Evolutionary conservation across 1,284 basidiomycete species (phyloP).

Genomic region (Ceratorhiza oryzae-sativae): DNA sequence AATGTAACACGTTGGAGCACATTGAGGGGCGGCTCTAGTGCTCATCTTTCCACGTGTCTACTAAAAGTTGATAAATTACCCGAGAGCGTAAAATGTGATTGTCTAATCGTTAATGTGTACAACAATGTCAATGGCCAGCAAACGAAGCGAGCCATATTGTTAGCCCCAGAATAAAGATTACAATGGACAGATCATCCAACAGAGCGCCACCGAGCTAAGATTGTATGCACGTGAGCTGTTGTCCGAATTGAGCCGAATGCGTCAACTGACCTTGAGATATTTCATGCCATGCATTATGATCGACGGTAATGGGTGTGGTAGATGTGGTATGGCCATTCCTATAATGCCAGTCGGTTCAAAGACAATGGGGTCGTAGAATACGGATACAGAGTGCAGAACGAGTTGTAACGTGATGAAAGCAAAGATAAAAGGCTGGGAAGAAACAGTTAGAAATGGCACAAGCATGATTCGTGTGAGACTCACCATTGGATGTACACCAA

Average conservation of each 20-base stretch:
- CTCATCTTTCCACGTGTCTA: neutral
- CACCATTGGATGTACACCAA: conserved; percentile 65
- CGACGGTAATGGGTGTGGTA: conserved; percentile 69
- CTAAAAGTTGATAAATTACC: neutral
- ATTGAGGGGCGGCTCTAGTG: too few relatives aligned
- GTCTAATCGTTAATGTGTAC: conserved; percentile 20
- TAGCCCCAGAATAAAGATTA: conserved; percentile 35
- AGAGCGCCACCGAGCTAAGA: conserved; percentile 24
- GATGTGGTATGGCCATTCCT: conserved; percentile 48
- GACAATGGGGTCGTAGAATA: conserved; percentile 69
- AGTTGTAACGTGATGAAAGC: conserved; percentile 74
- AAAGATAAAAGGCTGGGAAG: conserved; percentile 76
- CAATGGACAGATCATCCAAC: conserved; percentile 31
- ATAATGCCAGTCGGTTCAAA: conserved; percentile 3
- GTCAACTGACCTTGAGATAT: conserved; percentile 65
- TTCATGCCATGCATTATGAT: conserved; percentile 66
- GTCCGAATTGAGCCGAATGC: neutral
- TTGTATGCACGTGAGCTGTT: neutral
- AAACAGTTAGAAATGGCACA: neutral
- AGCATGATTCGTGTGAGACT: conserved; percentile 45
- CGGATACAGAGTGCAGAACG: conserved; percentile 69
- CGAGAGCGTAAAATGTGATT: neutral
- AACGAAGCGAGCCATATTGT: conserved; percentile 17
- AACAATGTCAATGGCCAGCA: neutral
- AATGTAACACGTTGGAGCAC: neutral